Evolutionary conservation across 2,329 filamentous ascomycete genomes (phyloP), one percentile per base, ranked within the genome.

Genomic region (Paecilomyces formosus): DNA sequence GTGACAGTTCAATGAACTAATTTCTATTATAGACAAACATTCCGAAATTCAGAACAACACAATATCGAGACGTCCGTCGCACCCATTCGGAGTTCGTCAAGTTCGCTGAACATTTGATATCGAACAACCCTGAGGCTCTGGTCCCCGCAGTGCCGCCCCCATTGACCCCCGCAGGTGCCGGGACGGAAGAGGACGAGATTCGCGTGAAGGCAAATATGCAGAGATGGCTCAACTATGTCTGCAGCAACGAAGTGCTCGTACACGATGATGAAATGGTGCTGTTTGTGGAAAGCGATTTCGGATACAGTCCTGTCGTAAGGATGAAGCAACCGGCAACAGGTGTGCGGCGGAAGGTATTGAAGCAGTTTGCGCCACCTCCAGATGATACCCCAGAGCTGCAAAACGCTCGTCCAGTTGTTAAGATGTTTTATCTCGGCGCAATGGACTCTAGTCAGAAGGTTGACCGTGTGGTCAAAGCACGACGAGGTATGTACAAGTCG

Each of bases 371-470:
- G 39, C 94, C 94, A 31, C 94, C 94, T 0, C 92, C 94, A 12
- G 94, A 99, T 74, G 94, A 99, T 73, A 97, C 94, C 1, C 92
- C 93, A 9, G 94, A 99, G 78, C 81, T 99, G 57, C 88, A 93
- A 63, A 88, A 94, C 67, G 92, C 92, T 21, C 85, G 94, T 56
- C 94, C 94, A 0, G 82, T 91, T 51, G 94, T 97, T 39, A 99
- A 99, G 78, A 83, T 92, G 54, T 97, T 99, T 72, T 99, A 99
- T 70, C 80, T 99, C 22, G 91, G 90, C 21, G 88, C 91, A 6
- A 96, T 99, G 91, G 94, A 97, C 71, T 86, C 91, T n/a, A 91
- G 92, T 51, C 94, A 99, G 76, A 97, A 97, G 76, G 86, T 99
- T 31, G 94, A 99, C 70, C 90, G 88, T 71, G 84, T 97, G 33